These are phyloP conservation scores for Exobasidium cylindrosporum DNA, from an alignment of 1,284 basidiomycete species.

Conservation along the genomic window DNA sequence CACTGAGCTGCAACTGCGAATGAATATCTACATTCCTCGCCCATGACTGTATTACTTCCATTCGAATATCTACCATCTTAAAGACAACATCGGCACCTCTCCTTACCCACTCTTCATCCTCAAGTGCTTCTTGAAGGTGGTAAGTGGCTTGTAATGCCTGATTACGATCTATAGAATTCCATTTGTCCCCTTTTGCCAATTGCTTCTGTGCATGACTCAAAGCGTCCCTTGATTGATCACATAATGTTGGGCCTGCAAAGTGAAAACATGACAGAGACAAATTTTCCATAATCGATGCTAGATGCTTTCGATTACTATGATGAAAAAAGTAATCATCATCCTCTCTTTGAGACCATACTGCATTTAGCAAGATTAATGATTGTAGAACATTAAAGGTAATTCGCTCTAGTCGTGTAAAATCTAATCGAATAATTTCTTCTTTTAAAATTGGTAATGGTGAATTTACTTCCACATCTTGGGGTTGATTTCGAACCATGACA, in stretches of 20 bases:
- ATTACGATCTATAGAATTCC: background rate
- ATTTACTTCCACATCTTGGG: constrained; percentile 23
- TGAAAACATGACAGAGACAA: constrained; percentile 29
- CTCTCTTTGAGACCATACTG: constrained; percentile 17
- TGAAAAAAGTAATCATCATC: constrained; percentile 30
- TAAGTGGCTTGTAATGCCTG: constrained; percentile 13
- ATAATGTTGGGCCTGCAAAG: constrained; percentile 20
- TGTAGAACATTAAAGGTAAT: constrained; percentile 25
- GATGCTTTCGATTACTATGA: constrained; percentile 17
- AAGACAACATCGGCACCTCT: constrained; percentile 19
- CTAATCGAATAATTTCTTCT: constrained; percentile 9
- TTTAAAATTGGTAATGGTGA: constrained; percentile 23
- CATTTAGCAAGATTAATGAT: constrained; percentile 22
- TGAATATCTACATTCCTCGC: background rate
- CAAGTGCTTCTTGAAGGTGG: constrained; percentile 16
- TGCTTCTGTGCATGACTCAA: constrained; percentile 12
- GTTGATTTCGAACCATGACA: constrained; percentile 28
- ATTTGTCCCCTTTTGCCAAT: background rate
- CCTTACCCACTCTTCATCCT: constrained; percentile 14
- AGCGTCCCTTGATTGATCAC: constrained; percentile 15
- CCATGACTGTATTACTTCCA: constrained; percentile 17
- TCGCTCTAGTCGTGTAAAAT: constrained; percentile 16
- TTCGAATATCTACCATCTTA: background rate
- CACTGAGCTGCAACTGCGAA: background rate
- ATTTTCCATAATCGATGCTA: constrained; percentile 22